Evolutionary conservation across 345 rosid genomes (phyloP), one percentile per base, ranked within the genome.

Genomic region (Dovyalis caffra): DNA sequence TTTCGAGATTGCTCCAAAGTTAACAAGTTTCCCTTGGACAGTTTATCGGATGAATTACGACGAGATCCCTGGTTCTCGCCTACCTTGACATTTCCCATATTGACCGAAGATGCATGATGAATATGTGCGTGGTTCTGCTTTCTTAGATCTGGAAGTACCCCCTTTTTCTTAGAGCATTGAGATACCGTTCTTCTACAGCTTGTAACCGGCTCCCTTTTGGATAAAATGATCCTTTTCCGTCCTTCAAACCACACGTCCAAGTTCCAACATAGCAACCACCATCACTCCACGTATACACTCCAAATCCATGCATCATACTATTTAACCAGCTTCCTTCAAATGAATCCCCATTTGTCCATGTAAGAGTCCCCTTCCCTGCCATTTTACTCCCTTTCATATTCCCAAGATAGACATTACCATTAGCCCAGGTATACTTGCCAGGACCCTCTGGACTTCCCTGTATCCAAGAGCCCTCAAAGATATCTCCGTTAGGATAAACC

Each of bases 341-440:
- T 1, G 93, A 91, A 72, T 92, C 92, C 3, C 94, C 93, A 31
- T 86, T 90, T 74, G 57, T 85, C 98, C 98, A 91, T 66, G 97
- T 88, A 64, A 95, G 83, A 61, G 90, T 95, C 72, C 98, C 98
- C 78, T 90, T 95, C 23, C 98, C 98, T 0, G 97, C 90, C 98
- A 91, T 95, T 83, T 91, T 91, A n/a, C 98, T 97, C 67, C 89
- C 92, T 82, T 90, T 93, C 94, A 95, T 95, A 82, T 90, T 86
- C 70, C 99, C 98, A 5, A 85, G 71, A 83, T 91, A 92, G 14
- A 87, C 78, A 74, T 95, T 92, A 47, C 91, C 86, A 67, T 90
- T 93, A 73, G 87, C 94, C 99, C 99, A 95, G 37, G 85, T 87
- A 84, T 95, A 95, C 83, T 88, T 95, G 23, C 98, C 97, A 4